phyloP scores from a whole-genome alignment of 805 yeast species.

The Wickerhamiella spandovensis region DNA sequence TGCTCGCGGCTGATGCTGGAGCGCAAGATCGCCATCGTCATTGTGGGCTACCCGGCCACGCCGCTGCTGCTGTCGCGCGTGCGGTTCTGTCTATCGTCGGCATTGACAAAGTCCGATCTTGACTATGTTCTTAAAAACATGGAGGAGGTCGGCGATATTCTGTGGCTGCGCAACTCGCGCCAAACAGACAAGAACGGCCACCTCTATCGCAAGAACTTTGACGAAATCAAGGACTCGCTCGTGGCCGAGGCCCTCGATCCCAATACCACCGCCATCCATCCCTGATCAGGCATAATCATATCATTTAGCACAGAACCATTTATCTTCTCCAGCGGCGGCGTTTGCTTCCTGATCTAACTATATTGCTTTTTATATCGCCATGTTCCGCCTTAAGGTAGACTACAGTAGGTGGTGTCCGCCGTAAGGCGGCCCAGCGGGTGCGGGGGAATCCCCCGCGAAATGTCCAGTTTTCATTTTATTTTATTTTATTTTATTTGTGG shows the following conservation, averaged over 20 bases:
- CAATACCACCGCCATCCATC: neutral
- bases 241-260: slow-evolving; percentile 22
- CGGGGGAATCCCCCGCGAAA: too few relatives aligned
- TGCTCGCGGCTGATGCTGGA: slow-evolving; percentile 70
- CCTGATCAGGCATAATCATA: neutral
- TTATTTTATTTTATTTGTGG: neutral
- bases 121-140: slow-evolving; percentile 32
- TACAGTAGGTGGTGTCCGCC: too few relatives aligned
- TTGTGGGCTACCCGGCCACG: slow-evolving; percentile 97
- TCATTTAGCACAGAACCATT: too few relatives aligned
- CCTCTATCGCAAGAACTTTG: slow-evolving; percentile 17
- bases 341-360: too few relatives aligned
- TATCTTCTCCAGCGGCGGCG: too few relatives aligned
- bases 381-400: too few relatives aligned
- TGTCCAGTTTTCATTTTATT: too few relatives aligned
- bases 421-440: too few relatives aligned
- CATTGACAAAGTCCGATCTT: slow-evolving; percentile 86
- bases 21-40: slow-evolving; percentile 80
- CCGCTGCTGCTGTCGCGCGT: slow-evolving; percentile 82
- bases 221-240: slow-evolving; percentile 17
- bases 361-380: too few relatives aligned
- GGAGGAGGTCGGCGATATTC: slow-evolving; percentile 15
- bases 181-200: slow-evolving; percentile 9
- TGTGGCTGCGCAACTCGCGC: slow-evolving; percentile 11
- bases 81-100: slow-evolving; percentile 82